Percentiles rank a stretch among this genome's conserved stretches.
These are phyloP conservation scores for Aspergillus terreus DNA, from an alignment of 2,329 filamentous ascomycete species.

Conservation along the genomic window DNA sequence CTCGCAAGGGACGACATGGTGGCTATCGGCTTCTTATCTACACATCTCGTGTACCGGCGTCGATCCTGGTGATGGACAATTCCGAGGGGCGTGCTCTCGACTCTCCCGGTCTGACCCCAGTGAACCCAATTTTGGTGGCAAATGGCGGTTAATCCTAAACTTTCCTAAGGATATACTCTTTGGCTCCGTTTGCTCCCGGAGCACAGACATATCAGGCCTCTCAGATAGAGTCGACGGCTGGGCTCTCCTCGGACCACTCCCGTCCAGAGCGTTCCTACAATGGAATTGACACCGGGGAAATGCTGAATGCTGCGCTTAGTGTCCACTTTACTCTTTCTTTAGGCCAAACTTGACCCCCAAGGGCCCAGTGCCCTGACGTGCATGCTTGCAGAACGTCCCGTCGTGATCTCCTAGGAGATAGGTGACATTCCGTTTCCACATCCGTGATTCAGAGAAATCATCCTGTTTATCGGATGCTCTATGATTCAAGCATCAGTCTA, in stretches of 20 bases:
- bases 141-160: background rate
- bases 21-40: too few species aligned
- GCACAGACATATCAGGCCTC: constrained; percentile 14
- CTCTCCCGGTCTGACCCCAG: background rate
- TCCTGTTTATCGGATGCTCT: background rate
- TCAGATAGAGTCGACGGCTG: constrained; percentile 8
- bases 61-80: too few species aligned
- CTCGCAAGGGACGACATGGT: background rate
- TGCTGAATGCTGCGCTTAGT: too few species aligned
- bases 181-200: background rate
- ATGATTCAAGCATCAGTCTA: background rate
- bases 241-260: background rate
- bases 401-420: constrained; percentile 11
- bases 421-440: constrained; percentile 1
- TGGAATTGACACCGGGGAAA: background rate
- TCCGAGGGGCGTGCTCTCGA: too few species aligned
- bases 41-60: too few species aligned
- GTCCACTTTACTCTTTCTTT: too few species aligned
- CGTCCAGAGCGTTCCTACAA: background rate
- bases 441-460: background rate
- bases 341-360: background rate
- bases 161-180: background rate
- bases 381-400: background rate
- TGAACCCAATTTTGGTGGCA: background rate
- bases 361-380: constrained; percentile 5